These are phyloP conservation scores for Gossypium anomalum DNA, from an alignment of 345 rosid species.

Conservation along the genomic window DNA sequence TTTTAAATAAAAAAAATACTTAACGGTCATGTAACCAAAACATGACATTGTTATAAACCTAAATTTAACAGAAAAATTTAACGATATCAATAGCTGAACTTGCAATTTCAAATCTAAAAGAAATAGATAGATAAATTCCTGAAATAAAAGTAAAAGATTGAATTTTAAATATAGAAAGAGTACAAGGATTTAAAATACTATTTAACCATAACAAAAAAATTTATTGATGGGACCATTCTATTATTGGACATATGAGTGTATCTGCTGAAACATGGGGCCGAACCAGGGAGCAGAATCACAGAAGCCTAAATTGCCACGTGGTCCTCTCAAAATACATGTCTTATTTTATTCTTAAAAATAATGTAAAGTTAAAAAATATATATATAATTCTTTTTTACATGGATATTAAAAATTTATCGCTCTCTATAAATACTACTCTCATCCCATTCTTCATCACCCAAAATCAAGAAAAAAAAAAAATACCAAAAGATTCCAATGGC, in stretches of 20 bases:
- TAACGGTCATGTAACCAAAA: too few species aligned
- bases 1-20: too few species aligned
- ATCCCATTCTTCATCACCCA: conserved; percentile 14
- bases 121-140: too few species aligned
- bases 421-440: conserved; percentile 29
- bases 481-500: conserved; percentile 25
- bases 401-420: neutral
- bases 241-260: conserved; percentile 26
- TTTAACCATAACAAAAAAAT: conserved; percentile 12
- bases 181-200: too few species aligned
- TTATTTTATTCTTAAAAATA: neutral
- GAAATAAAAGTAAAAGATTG: too few species aligned
- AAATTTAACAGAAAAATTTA: too few species aligned
- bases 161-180: too few species aligned
- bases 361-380: neutral
- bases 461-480: neutral
- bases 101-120: too few species aligned
- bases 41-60: too few species aligned
- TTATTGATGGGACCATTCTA: conserved; percentile 17
- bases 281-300: conserved; percentile 20
- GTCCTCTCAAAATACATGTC: conserved; percentile 14
- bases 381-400: neutral
- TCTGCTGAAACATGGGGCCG: conserved; percentile 19
- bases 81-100: too few species aligned
- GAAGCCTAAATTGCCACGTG: conserved; percentile 33